phyloP scores from a whole-genome alignment of 2,329 filamentous ascomycete genomes.

The Ceratocystis eucalypticola region DNA sequence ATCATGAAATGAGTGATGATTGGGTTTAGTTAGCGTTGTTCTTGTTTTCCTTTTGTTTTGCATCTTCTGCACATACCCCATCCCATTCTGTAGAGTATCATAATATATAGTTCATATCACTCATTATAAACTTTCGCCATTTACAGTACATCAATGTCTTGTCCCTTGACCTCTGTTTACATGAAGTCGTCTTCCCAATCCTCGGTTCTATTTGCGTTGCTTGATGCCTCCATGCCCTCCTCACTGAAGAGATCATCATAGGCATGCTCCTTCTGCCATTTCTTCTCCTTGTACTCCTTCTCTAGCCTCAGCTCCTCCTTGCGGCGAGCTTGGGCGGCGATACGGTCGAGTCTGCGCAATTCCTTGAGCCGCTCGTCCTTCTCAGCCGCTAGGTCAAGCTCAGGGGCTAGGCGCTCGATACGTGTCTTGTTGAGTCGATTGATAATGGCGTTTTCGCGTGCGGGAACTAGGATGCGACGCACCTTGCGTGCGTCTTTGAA shows the following conservation, averaged over 20 bases:
- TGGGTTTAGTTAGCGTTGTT: neutral
- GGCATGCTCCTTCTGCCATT: conserved; percentile 93
- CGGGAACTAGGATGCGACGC: conserved; percentile 63
- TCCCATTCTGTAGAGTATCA: neutral
- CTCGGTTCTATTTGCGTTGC: conserved; percentile 70
- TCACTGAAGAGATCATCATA: conserved; percentile 87
- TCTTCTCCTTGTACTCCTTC: conserved; percentile 75
- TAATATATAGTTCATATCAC: conserved; percentile 3
- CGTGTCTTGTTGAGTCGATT: conserved; percentile 98
- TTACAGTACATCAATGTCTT: neutral
- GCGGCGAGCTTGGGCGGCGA: conserved; percentile 46
- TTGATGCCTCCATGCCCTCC: conserved; percentile 61
- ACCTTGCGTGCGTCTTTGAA: conserved; percentile 85
- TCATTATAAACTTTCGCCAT: neutral
- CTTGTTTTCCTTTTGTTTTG: neutral
- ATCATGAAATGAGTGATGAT: neutral
- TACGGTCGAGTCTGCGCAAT: conserved; percentile 58
- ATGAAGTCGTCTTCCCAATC: conserved; percentile 89
- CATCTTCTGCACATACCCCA: neutral
- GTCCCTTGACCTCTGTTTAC: conserved; percentile 33
- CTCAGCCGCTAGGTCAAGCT: conserved; percentile 58
- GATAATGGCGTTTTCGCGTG: conserved; percentile 78
- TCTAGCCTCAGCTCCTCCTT: conserved; percentile 62
- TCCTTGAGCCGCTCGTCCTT: conserved; percentile 62
- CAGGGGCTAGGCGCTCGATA: conserved; percentile 60